Base-by-base conservation (phyloP, 306 rosid species). In the Cicer arietinum region DNA sequence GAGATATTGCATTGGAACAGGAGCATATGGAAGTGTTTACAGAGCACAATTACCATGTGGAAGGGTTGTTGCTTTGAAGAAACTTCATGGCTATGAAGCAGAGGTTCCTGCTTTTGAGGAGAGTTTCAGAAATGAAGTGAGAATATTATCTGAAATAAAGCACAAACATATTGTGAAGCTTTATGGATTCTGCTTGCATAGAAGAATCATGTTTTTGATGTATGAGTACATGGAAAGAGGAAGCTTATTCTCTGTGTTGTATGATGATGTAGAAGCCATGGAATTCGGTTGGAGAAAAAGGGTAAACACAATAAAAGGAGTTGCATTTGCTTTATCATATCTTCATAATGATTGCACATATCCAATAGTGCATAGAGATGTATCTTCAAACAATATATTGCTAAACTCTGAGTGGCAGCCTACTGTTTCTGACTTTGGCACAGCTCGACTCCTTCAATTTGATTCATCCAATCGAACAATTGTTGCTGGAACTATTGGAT, bases 401-500 rank as follows among this genome's bases (percentile, higher is more conserved):
- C 53, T 77, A 7, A 46, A 68, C 30, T 37, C 44, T 0, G 39
- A 60, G 43, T 77, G 81, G 75, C 12, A 77, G 13, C 61, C 81
- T 1, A 2, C 1, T 41, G 65, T 78, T 14, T 10, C 56, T 0
- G 77, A 78, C 22, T 78, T 70, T 50, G 82, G 82, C 2, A 60
- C 30, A 0, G 11, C 77, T 0, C 30, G 52, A 68, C 4, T 77
- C 20, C 76, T 77, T 8, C 3, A 14, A 8, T 22, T 14, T 7
- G 71, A 77, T 58, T 77, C 76, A 39, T 77, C 76, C 20, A 77
- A 69, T 40, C 37, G 0, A 48, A 59, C 81, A 35, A 39, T 78
- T 6, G 82, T 70, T 10, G 82, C 48, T n/a, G 66, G 82, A 78
- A 78, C 82, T n/a, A 60, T 60, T 14, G 77, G 82, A 10, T 70